Percentiles rank a stretch among this genome's conserved stretches.
Evolutionary conservation across 2,329 filamentous ascomycete species (phyloP).

Genomic region (Chaetomium olivaceum): DNA sequence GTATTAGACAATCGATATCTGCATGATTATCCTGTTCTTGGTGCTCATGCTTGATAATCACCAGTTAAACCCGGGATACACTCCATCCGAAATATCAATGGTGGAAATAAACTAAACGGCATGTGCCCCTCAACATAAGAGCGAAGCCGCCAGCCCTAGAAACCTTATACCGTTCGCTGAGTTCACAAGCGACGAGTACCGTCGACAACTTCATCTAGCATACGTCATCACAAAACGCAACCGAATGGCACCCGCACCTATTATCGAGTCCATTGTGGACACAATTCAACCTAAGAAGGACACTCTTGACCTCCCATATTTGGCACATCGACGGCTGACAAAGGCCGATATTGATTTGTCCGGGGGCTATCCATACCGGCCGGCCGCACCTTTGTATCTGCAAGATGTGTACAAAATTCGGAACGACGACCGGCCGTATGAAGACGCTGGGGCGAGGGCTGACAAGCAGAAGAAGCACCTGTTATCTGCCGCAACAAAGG

Average conservation of each 20-base stretch:
- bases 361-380: slow-evolving; percentile 10
- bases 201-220: not conserved
- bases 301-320: slow-evolving; percentile 6
- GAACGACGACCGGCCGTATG: not conserved
- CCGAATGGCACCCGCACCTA: slow-evolving; percentile 6
- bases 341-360: slow-evolving; percentile 9
- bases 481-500: slow-evolving; percentile 11
- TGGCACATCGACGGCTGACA: slow-evolving; percentile 2
- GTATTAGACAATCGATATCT: slow-evolving; percentile 9
- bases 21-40: not conserved
- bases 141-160: not conserved
- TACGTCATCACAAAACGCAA: not conserved
- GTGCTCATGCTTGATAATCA: slow-evolving; percentile 14
- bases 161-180: not conserved
- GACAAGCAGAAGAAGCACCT: slow-evolving; percentile 12
- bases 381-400: slow-evolving; percentile 1
- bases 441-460: slow-evolving; percentile 13
- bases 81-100: not conserved
- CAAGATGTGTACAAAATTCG: slow-evolving; percentile 15
- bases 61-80: not conserved
- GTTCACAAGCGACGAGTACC: not conserved
- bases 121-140: not conserved
- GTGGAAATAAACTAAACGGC: not conserved
- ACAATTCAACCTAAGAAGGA: slow-evolving; percentile 6
- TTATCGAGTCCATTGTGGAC: slow-evolving; percentile 6